A percentile compares a stretch with the other conserved stretches of the same genome.
phyloP scores from a whole-genome alignment of 2,329 filamentous ascomycete genomes.

The Penicillium sp. region DNA sequence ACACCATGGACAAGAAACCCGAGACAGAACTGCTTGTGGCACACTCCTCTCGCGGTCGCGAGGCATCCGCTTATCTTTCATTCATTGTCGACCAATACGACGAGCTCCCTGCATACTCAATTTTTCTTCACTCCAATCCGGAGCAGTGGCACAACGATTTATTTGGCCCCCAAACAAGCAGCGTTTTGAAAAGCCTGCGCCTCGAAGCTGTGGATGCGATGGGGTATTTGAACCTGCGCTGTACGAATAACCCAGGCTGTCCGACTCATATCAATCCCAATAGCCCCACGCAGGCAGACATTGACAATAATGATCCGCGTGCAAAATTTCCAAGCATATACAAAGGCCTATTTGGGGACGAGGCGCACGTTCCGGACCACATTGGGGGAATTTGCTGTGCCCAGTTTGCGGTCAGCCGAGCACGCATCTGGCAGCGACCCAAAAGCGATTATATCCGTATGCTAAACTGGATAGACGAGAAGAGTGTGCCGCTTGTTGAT shows the following conservation, averaged over 20 bases:
- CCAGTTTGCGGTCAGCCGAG: slow-evolving; percentile 20
- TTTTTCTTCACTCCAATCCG: slow-evolving; percentile 47
- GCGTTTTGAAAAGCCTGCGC: slow-evolving; percentile 20
- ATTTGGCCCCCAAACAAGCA: slow-evolving; percentile 15
- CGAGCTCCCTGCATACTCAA: slow-evolving; percentile 46
- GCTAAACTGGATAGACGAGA: slow-evolving; percentile 15
- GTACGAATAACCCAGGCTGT: slow-evolving; percentile 28
- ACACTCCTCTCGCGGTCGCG: slow-evolving; percentile 43
- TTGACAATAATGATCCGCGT: slow-evolving; percentile 16
- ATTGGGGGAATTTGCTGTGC: slow-evolving; percentile 17
- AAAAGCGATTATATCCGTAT: slow-evolving; percentile 17
- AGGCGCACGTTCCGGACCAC: slow-evolving; percentile 1
- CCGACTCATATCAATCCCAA: slow-evolving; percentile 27
- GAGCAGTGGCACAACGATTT: slow-evolving; percentile 25
- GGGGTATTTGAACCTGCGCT: slow-evolving; percentile 33
- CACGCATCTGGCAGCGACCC: slow-evolving; percentile 14
- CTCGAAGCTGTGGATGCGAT: slow-evolving; percentile 23
- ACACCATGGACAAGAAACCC: slow-evolving; percentile 14
- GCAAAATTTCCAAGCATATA: slow-evolving; percentile 15
- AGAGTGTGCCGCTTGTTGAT: slow-evolving; percentile 3
- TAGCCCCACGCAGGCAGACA: slow-evolving; percentile 17
- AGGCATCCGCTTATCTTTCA: slow-evolving; percentile 54
- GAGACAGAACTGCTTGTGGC: slow-evolving; percentile 10
- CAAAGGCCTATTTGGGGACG: slow-evolving; percentile 10
- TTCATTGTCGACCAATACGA: slow-evolving; percentile 56